These are phyloP conservation scores for Pyrus bretschneideri DNA, from an alignment of 306 rosid genomes.

Conservation along the genomic window DNA sequence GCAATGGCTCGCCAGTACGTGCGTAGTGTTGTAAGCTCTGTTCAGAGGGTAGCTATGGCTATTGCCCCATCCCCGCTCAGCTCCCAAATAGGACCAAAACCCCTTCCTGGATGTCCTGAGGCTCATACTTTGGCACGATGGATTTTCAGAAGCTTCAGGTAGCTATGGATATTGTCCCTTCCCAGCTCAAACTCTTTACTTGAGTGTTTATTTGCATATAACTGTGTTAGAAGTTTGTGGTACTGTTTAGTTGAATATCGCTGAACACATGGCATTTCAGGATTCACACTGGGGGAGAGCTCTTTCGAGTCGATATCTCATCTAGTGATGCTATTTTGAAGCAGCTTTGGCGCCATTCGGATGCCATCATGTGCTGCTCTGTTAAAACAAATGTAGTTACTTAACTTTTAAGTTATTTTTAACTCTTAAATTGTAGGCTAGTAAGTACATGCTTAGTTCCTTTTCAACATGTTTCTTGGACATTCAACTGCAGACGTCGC, in stretches of 20 bases:
- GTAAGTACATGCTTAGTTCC: background rate
- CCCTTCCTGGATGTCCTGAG: slow-evolving; percentile 85
- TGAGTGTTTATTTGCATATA: background rate
- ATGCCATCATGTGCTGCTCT: slow-evolving; percentile 92
- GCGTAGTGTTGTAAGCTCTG: slow-evolving; percentile 87
- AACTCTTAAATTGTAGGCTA: background rate
- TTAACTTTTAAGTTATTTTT: background rate
- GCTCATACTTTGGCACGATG: slow-evolving; percentile 84
- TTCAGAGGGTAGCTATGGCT: slow-evolving; percentile 98
- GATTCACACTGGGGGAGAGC: slow-evolving; percentile 69
- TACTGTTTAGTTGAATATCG: background rate
- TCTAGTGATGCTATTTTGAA: slow-evolving; percentile 75
- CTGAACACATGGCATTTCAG: slow-evolving; percentile 25
- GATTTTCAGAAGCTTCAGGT: slow-evolving; percentile 84
- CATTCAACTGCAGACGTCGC: slow-evolving; percentile 59
- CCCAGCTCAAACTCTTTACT: background rate
- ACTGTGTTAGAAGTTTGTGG: background rate
- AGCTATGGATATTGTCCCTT: background rate
- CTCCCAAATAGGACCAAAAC: slow-evolving; percentile 59
- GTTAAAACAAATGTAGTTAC: slow-evolving; percentile 66
- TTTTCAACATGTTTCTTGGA: background rate
- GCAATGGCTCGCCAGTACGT: slow-evolving; percentile 98
- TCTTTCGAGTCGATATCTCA: slow-evolving; percentile 43
- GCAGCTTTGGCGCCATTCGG: slow-evolving; percentile 88
- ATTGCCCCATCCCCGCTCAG: slow-evolving; percentile 73